These are phyloP conservation scores for Kazachstania psychrophila DNA, from an alignment of 805 yeast genomes.

Conservation along the genomic window DNA sequence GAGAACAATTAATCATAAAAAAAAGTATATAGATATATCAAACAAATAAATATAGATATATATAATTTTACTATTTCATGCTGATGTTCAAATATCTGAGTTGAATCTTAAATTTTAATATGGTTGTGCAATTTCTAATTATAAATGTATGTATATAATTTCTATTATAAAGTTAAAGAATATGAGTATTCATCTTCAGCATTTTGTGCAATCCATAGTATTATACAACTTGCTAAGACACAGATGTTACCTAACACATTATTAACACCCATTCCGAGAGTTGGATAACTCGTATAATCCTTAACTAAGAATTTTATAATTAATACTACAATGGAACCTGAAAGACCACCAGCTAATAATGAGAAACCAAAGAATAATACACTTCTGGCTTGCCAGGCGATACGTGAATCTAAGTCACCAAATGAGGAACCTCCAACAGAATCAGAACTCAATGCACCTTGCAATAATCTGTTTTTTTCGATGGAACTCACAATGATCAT, in stretches of 20 bases:
- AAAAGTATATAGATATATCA: too few species aligned
- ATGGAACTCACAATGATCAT: conserved; percentile 59
- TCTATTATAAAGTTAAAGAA: conserved; percentile 59
- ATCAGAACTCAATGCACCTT: conserved; percentile 33
- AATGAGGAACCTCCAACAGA: conserved; percentile 20
- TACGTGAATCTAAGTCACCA: conserved; percentile 36
- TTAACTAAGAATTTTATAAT: conserved; percentile 76
- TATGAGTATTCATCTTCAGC: conserved; percentile 94
- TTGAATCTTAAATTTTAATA: too few species aligned
- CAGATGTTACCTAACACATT: conserved; percentile 73
- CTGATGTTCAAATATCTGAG: too few species aligned
- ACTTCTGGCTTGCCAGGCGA: conserved; percentile 90
- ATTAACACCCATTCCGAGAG: conserved; percentile 87
- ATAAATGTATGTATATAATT: background rate
- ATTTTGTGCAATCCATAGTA: conserved; percentile 90
- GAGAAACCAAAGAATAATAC: conserved; percentile 89
- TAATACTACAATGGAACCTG: conserved; percentile 84
- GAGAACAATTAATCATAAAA: too few species aligned
- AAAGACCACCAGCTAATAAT: conserved; percentile 83
- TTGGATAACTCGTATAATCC: conserved; percentile 66
- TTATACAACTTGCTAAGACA: conserved; percentile 80
- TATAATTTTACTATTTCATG: too few species aligned
- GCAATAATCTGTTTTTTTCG: conserved; percentile 36
- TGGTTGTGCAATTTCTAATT: too few species aligned
- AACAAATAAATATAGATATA: too few species aligned